These are phyloP conservation scores for Orbilia oligospora DNA, from an alignment of 2,329 filamentous ascomycete genomes.

Conservation along the genomic window DNA sequence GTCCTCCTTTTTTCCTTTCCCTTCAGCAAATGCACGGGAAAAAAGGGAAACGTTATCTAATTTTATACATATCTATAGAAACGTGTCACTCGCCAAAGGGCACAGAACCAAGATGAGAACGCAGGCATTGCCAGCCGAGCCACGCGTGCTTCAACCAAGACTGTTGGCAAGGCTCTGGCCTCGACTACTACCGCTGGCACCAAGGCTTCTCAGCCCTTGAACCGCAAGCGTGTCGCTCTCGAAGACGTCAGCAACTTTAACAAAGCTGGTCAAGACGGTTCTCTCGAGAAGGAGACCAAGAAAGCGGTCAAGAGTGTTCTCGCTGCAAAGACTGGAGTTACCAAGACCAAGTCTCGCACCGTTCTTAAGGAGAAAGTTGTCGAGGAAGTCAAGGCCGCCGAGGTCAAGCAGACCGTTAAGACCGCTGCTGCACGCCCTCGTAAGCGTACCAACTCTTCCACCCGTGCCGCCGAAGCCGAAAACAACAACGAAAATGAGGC, in stretches of 20 bases:
- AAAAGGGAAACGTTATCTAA: constrained; percentile 13
- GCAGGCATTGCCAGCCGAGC: constrained; percentile 57
- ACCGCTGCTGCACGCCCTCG: constrained; percentile 64
- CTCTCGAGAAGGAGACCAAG: constrained; percentile 78
- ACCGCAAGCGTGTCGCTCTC: constrained; percentile 85
- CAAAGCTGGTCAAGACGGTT: constrained; percentile 76
- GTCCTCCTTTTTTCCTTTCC: background rate
- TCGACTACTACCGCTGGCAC: constrained; percentile 35
- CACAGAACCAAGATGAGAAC: constrained; percentile 59
- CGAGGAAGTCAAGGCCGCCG: constrained; percentile 78
- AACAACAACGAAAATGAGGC: constrained; percentile 63
- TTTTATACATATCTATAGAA: constrained; percentile 32
- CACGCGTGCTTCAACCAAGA: constrained; percentile 57
- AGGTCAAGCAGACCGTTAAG: constrained; percentile 70
- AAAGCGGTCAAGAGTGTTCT: constrained; percentile 74
- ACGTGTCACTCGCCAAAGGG: constrained; percentile 59
- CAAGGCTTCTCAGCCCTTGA: constrained; percentile 73
- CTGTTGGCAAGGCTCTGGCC: constrained; percentile 35
- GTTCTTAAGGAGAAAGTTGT: constrained; percentile 73
- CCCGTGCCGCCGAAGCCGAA: constrained; percentile 52
- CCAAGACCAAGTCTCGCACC: constrained; percentile 64
- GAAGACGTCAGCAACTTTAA: constrained; percentile 96
- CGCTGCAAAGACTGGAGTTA: constrained; percentile 80
- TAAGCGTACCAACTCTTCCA: constrained; percentile 49
- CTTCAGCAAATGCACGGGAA: no score